Evolutionary conservation across 129 eudicot species (phyloP).

Genomic region (Arctium lappa): DNA sequence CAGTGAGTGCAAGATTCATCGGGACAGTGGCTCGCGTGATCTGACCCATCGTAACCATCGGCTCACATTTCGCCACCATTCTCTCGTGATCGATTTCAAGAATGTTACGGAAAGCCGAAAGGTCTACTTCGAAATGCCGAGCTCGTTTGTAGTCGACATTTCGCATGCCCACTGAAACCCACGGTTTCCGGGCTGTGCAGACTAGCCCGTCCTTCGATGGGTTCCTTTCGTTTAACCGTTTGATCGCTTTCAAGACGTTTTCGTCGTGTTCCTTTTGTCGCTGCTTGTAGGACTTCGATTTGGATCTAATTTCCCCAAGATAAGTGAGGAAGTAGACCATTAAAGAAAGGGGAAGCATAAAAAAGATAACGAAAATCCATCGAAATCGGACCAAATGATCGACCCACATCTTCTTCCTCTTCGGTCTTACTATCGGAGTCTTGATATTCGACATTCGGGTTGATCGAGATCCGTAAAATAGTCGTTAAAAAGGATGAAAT

Average conservation of each 20-base stretch:
- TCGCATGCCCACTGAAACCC: conserved; percentile 89
- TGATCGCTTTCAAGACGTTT: conserved; percentile 59
- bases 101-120: conserved; percentile 64
- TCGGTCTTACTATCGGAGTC: conserved; percentile 53
- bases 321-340: conserved; percentile 52
- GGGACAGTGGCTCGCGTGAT: conserved; percentile 69
- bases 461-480: background rate
- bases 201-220: conserved; percentile 76
- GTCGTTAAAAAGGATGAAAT: background rate
- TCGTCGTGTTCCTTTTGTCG: conserved; percentile 65
- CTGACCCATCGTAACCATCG: conserved; percentile 89
- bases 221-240: conserved; percentile 62
- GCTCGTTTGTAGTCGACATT: conserved; percentile 91
- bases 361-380: conserved; percentile 66
- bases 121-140: conserved; percentile 76
- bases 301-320: conserved; percentile 55
- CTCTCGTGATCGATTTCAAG: conserved; percentile 59
- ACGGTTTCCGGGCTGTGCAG: conserved; percentile 81
- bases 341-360: conserved; percentile 74
- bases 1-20: conserved; percentile 80
- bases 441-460: conserved; percentile 51
- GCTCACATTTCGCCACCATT: conserved; percentile 75
- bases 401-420: conserved; percentile 74
- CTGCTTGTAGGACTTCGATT: conserved; percentile 55
- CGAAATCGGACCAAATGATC: conserved; percentile 73